Percentiles rank a stretch among this genome's conserved stretches.
Evolutionary conservation across 805 yeast species (phyloP).

Genomic region (Soucietia sequanensis): DNA sequence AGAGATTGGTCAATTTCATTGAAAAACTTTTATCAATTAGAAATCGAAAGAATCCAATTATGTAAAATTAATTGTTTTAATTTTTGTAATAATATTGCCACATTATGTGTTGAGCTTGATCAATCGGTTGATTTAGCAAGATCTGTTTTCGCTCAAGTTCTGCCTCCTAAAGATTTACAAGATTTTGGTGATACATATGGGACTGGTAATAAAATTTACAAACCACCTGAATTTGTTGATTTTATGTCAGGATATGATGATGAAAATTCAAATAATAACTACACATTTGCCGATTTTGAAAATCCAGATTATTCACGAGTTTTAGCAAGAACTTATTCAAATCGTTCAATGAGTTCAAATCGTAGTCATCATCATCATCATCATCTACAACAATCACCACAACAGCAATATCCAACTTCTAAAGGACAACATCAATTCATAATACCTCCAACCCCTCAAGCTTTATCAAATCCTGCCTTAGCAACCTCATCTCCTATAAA

Average conservation of each 20-base stretch:
- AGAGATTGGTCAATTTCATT: slow-evolving; percentile 70
- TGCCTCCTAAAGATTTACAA: slow-evolving; percentile 56
- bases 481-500: too few relatives aligned
- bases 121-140: slow-evolving; percentile 73
- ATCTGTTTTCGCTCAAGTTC: slow-evolving; percentile 63
- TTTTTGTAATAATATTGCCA: slow-evolving; percentile 69
- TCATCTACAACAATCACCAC: background rate
- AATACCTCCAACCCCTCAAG: slow-evolving; percentile 6
- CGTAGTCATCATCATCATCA: slow-evolving; percentile 1
- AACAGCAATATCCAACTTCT: background rate
- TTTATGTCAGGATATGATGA: slow-evolving; percentile 42
- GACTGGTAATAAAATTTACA: slow-evolving; percentile 62
- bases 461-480: slow-evolving; percentile 4
- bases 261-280: slow-evolving; percentile 12
- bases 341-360: slow-evolving; percentile 15
- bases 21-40: slow-evolving; percentile 62
- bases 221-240: slow-evolving; percentile 65
- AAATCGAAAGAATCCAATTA: slow-evolving; percentile 69
- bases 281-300: slow-evolving; percentile 25
- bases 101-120: slow-evolving; percentile 77
- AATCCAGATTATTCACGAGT: slow-evolving; percentile 32
- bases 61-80: slow-evolving; percentile 74
- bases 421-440: background rate
- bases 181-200: slow-evolving; percentile 53
- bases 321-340: slow-evolving; percentile 26